phyloP scores from a whole-genome alignment of 1,139 yeast species.

The Saccharomyces pastorianus region DNA sequence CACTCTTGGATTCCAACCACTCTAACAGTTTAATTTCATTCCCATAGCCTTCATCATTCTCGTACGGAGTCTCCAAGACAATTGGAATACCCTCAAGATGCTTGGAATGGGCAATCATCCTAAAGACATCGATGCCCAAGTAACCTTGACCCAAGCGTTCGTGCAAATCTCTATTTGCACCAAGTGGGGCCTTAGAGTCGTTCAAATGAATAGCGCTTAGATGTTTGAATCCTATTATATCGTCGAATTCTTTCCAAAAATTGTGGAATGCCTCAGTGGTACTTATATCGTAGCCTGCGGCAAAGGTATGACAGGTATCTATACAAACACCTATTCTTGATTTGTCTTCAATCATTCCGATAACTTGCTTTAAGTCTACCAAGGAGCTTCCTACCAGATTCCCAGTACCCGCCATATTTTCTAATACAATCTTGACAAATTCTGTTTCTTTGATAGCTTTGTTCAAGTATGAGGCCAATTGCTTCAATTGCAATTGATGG shows the following conservation, averaged over 20 bases:
- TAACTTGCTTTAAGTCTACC: constrained; percentile 68
- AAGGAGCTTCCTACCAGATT: constrained; percentile 76
- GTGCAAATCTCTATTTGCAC: constrained; percentile 84
- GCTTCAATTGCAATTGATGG: constrained; percentile 52
- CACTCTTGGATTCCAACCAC: constrained; percentile 42
- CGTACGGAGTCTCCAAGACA: constrained; percentile 83
- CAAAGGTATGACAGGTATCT: constrained; percentile 92
- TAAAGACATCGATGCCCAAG: constrained; percentile 74
- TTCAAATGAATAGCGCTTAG: constrained; percentile 78
- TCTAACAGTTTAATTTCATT: constrained; percentile 62
- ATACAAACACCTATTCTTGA: constrained; percentile 84
- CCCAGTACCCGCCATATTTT: constrained; percentile 98
- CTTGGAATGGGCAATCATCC: constrained; percentile 59
- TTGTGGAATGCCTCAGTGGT: constrained; percentile 45
- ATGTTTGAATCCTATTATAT: constrained; percentile 63
- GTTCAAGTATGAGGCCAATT: constrained; percentile 73
- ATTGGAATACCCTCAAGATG: constrained; percentile 64
- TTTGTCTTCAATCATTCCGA: constrained; percentile 68
- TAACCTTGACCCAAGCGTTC: constrained; percentile 86
- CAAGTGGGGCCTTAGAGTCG: constrained; percentile 90
- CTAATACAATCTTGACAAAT: constrained; percentile 81
- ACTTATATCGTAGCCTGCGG: constrained; percentile 90
- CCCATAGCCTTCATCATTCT: constrained; percentile 58
- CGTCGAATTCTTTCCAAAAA: constrained; percentile 72
- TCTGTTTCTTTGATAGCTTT: constrained; percentile 62